phyloP scores from a whole-genome alignment of 2,329 filamentous ascomycete genomes.

The Neonectria ditissima region DNA sequence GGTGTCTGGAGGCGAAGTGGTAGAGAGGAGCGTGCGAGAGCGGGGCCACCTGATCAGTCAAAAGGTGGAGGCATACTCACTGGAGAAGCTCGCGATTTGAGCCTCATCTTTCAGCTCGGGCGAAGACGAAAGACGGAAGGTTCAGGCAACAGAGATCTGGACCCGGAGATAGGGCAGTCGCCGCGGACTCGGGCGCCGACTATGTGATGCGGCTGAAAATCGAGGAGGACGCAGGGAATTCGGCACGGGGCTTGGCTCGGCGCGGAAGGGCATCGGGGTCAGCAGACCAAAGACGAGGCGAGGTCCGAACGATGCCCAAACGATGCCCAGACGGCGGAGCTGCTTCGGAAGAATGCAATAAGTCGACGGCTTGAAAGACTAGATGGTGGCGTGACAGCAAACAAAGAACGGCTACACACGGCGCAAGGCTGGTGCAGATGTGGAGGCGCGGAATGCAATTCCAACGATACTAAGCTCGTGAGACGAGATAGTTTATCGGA shows the following conservation, averaged over 20 bases:
- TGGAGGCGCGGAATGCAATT: constrained; percentile 32
- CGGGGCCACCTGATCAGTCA: constrained; percentile 82
- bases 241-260: constrained; percentile 14
- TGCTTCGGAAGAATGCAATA: not conserved
- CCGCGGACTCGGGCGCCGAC: not conserved
- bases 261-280: constrained; percentile 4
- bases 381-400: constrained; percentile 23
- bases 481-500: constrained; percentile 30
- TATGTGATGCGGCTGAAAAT: constrained; percentile 29
- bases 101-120: constrained; percentile 24
- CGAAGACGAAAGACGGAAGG: constrained; percentile 10
- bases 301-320: not conserved
- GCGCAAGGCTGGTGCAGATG: constrained; percentile 26
- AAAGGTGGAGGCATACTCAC: constrained; percentile 83
- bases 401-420: constrained; percentile 41
- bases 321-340: constrained; percentile 4
- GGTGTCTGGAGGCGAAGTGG: constrained; percentile 76
- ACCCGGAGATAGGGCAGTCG: constrained; percentile 14
- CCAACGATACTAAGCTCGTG: constrained; percentile 15
- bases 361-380: not conserved
- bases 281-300: constrained; percentile 17
- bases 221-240: constrained; percentile 8
- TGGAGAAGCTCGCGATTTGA: constrained; percentile 80
- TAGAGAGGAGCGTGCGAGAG: constrained; percentile 77
- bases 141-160: constrained; percentile 3